Conservation (phyloP, 2,329 filamentous ascomycete genomes). For the Aspergillus hiratsukae region DNA sequence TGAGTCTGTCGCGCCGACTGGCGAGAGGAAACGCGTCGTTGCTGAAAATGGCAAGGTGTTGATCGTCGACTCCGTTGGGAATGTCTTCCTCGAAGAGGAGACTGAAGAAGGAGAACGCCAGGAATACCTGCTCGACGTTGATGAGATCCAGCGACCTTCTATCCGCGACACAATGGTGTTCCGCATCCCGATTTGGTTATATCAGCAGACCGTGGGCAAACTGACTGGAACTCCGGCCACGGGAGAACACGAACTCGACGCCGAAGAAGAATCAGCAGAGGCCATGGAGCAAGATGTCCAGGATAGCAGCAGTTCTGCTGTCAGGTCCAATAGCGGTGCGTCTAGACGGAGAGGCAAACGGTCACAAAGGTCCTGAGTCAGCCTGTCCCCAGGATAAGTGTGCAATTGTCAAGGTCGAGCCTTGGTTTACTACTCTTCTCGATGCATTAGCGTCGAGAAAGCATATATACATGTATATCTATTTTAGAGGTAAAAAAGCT, state of each 20-base stretch:
- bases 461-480: background rate
- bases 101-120: slow-evolving; percentile 79
- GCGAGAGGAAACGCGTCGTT: slow-evolving; percentile 78
- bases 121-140: slow-evolving; percentile 83
- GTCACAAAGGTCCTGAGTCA: slow-evolving; percentile 23
- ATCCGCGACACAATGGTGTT: slow-evolving; percentile 78
- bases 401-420: background rate
- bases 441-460: background rate
- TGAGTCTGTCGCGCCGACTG: slow-evolving; percentile 58
- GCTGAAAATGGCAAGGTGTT: slow-evolving; percentile 94
- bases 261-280: slow-evolving; percentile 19
- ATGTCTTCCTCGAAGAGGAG: slow-evolving; percentile 91
- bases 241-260: slow-evolving; percentile 1
- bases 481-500: background rate
- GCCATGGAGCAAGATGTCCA: slow-evolving; percentile 16
- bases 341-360: slow-evolving; percentile 26
- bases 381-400: background rate
- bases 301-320: slow-evolving; percentile 22
- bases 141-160: slow-evolving; percentile 73
- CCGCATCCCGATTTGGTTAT: slow-evolving; percentile 71
- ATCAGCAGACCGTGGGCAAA: slow-evolving; percentile 43
- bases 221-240: slow-evolving; percentile 19
- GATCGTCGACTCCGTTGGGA: slow-evolving; percentile 84
- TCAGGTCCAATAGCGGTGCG: slow-evolving; percentile 17
- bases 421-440: background rate